A percentile compares a stretch with the other conserved stretches of the same genome.
Evolutionary conservation across 257 asterid genomes (phyloP).

Genomic region (Capsicum chinense): DNA sequence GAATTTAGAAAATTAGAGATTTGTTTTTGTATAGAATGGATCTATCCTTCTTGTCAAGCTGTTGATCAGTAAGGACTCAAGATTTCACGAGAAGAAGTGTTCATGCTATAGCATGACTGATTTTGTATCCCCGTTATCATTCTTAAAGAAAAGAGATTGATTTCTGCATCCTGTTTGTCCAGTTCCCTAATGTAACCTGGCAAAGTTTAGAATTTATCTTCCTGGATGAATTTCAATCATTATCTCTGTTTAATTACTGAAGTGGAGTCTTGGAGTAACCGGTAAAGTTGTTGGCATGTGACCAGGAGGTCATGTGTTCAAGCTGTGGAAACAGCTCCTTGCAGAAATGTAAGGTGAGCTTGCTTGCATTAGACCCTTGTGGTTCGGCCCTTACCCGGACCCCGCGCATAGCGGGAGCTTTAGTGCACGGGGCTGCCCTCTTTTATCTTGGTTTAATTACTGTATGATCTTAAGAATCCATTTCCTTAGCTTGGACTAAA

Average conservation of each 20-base stretch:
- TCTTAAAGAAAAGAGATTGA: not conserved
- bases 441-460: too few relatives aligned
- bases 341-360: too few relatives aligned
- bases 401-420: too few relatives aligned
- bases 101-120: constrained; percentile 3
- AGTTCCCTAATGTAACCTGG: not conserved
- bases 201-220: not conserved
- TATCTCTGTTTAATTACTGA: not conserved
- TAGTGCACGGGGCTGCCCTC: too few relatives aligned
- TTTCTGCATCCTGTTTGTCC: not conserved
- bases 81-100: not conserved
- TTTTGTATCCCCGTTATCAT: not conserved
- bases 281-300: too few relatives aligned
- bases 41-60: not conserved
- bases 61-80: not conserved
- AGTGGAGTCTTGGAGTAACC: too few relatives aligned
- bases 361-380: too few relatives aligned
- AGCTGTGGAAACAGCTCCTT: too few relatives aligned
- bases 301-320: too few relatives aligned
- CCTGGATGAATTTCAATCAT: not conserved
- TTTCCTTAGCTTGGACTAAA: not conserved
- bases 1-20: too few relatives aligned
- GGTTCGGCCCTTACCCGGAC: too few relatives aligned
- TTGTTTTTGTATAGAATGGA: too few relatives aligned
- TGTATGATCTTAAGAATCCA: not conserved